Base-by-base conservation (phyloP, 2,329 filamentous ascomycete genomes). In the Fusarium irregulare region DNA sequence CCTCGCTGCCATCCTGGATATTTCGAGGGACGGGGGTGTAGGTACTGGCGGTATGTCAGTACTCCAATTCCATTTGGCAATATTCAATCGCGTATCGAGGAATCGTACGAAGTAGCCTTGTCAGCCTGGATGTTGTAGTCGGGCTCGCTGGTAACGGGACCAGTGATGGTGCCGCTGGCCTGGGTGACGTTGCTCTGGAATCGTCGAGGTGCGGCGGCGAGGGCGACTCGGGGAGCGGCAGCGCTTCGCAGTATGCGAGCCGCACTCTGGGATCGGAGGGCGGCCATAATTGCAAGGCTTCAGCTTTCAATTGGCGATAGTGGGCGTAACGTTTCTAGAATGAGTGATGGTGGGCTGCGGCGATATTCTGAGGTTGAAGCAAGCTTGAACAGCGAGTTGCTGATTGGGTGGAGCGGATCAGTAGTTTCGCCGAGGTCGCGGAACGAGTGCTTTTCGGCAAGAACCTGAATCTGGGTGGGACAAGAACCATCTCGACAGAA, bases 21-120 rank as follows among this genome's bases (percentile, higher is more conserved):
- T 90, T 88, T 84, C 92, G 94, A 62, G 96, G 95, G 23, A 98
- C 90, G 21, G 95, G 96, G 3, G 95, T 97, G 82, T 93, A 99
- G 78, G 89, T 90, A 65, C 95, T 98, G 77, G 48, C 27, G 44
- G 34, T 44, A 18, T 40, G 70, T 76, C 66, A 76, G 74, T 67
- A 68, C 45, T 48, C 62, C 12, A 21, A 30, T 57, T 45, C 40
- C 47, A 21, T 37, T 42, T 64, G 11, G 21, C 10, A 48, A n/a
- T 34, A 40, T 64, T 49, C 25, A 59, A 46, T 68, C 48, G 51
- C 25, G 21, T 18, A 20, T 62, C 21, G 54, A 34, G 56, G 28
- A 34, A 37, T 61, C 80, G 74, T 88, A 98, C 94, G 94, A 98
- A 71, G 93, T 97, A 69, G 92, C 92, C 82, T 94, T 94, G 82